These are phyloP conservation scores for Rhizopogon sp. DNA, from an alignment of 768 basidiomycete species.

Conservation along the genomic window DNA sequence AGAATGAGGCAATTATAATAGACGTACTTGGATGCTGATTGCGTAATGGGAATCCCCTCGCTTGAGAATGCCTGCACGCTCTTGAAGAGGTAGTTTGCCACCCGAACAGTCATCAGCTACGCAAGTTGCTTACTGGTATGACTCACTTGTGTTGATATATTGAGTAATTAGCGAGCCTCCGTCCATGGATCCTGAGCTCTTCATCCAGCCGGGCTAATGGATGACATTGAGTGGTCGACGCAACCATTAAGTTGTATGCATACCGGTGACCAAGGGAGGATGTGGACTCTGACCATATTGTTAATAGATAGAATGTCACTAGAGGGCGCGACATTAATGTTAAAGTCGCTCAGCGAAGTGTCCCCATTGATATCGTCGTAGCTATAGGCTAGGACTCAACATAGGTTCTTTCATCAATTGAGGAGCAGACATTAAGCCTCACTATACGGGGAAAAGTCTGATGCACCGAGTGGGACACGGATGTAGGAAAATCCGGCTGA, in stretches of 20 bases:
- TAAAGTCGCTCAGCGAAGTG: constrained; percentile 52
- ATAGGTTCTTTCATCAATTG: not conserved
- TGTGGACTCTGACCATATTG: constrained; percentile 44
- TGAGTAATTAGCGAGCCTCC: constrained; percentile 54
- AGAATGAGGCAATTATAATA: too few species aligned
- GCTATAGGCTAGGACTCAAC: constrained; percentile 45
- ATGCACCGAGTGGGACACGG: constrained; percentile 66
- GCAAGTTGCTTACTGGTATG: not conserved
- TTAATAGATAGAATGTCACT: constrained; percentile 61
- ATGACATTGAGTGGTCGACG: constrained; percentile 8
- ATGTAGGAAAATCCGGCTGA: constrained; percentile 67
- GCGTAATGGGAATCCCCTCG: constrained; percentile 62
- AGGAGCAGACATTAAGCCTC: constrained; percentile 8
- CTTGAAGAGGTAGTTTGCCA: constrained; percentile 70
- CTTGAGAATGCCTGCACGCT: constrained; percentile 62
- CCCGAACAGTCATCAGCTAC: constrained; percentile 32
- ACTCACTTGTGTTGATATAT: constrained; percentile 46
- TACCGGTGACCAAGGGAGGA: constrained; percentile 75
- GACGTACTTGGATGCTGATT: constrained; percentile 49
- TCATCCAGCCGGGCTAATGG: constrained; percentile 75
- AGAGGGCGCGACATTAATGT: constrained; percentile 52
- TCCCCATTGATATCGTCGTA: constrained; percentile 61
- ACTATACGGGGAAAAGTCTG: constrained; percentile 65
- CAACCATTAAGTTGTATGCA: constrained; percentile 11
- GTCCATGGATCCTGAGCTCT: constrained; percentile 58